Evolutionary conservation across 139 green algal genomes (phyloP).

Genomic region (Pleodorina starrii): DNA sequence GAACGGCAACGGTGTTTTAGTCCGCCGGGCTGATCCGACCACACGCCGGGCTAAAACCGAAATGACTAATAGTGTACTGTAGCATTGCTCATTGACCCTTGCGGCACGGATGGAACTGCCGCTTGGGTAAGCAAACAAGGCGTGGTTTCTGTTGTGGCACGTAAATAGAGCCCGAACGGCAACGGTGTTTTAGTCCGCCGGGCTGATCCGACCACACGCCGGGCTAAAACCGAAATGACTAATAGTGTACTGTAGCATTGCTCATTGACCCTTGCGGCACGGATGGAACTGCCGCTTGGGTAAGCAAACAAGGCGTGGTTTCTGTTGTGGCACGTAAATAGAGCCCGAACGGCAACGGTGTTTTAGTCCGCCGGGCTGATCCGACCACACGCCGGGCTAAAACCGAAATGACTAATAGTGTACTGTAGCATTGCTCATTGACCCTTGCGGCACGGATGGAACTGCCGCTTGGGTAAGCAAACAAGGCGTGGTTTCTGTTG

Average conservation of each 20-base stretch:
- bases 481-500: neutral
- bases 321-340: neutral
- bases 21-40: conserved; percentile 1
- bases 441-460: conserved; percentile 9
- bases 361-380: neutral
- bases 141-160: neutral
- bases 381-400: neutral
- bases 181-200: neutral
- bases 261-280: conserved; percentile 25
- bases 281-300: conserved; percentile 9
- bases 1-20: neutral
- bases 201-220: conserved; percentile 11
- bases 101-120: neutral
- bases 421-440: conserved; percentile 20
- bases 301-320: conserved; percentile 2
- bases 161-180: neutral
- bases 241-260: neutral
- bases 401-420: no score
- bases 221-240: neutral
- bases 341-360: neutral
- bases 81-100: conserved; percentile 23
- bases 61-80: no score
- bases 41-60: neutral
- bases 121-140: conserved; percentile 30
- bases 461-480: conserved; percentile 24